phyloP scores from a whole-genome alignment of 2,329 filamentous ascomycete genomes.

The Trichoderma brevicompactum region DNA sequence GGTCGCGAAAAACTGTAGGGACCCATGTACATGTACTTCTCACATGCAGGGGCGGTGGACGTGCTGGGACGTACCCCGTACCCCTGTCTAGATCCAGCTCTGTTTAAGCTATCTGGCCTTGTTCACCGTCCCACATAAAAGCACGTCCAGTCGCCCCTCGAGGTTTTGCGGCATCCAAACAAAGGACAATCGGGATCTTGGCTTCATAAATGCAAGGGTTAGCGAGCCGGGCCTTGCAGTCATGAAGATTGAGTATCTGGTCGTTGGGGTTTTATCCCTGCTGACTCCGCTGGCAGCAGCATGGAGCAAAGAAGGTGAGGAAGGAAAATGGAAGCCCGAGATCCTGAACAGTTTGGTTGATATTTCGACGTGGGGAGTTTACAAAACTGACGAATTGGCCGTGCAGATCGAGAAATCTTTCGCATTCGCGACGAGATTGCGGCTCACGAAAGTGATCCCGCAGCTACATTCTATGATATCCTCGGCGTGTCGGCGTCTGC shows the following conservation, averaged over 20 bases:
- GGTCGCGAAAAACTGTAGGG: too few species aligned
- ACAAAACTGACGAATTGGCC: conserved; percentile 1
- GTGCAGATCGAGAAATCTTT: conserved; percentile 93
- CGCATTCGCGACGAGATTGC: conserved; percentile 86
- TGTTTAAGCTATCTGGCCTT: conserved; percentile 22
- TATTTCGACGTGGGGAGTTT: neutral
- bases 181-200: conserved; percentile 13
- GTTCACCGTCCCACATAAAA: conserved; percentile 27
- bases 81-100: neutral
- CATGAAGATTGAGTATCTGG: conserved; percentile 73
- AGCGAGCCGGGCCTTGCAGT: conserved; percentile 46
- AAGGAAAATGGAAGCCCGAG: neutral
- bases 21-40: neutral
- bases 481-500: conserved; percentile 75
- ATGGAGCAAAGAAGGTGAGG: conserved; percentile 84
- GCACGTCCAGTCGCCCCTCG: conserved; percentile 17
- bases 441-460: conserved; percentile 73
- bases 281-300: conserved; percentile 70
- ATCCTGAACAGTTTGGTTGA: neutral
- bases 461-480: conserved; percentile 93
- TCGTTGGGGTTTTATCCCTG: conserved; percentile 70
- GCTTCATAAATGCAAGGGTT: conserved; percentile 18
- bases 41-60: neutral
- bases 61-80: neutral
- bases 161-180: conserved; percentile 13